These are phyloP conservation scores for Eustoma russellianum DNA, from an alignment of 257 asterid genomes.

Conservation along the genomic window DNA sequence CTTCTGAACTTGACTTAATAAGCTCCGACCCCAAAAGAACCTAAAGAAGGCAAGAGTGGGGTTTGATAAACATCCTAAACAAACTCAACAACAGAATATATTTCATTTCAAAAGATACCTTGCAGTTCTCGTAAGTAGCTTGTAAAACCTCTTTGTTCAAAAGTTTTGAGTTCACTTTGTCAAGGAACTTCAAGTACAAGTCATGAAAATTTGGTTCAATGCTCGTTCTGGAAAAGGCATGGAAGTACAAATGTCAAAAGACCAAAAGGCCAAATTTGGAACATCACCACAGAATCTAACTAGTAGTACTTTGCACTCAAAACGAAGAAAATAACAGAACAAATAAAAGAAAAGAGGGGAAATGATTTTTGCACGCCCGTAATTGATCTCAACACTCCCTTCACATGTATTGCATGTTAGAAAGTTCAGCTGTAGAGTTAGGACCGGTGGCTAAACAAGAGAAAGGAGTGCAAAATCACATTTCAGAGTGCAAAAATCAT, in stretches of 20 bases:
- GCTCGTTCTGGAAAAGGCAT: slow-evolving; percentile 64
- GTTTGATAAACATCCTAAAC: slow-evolving; percentile 7
- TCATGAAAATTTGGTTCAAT: slow-evolving; percentile 96
- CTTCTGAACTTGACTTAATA: slow-evolving; percentile 88
- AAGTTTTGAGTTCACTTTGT: slow-evolving; percentile 71
- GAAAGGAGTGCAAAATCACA: too few relatives aligned
- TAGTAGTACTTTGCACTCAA: background rate
- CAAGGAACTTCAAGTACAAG: slow-evolving; percentile 88
- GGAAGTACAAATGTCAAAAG: slow-evolving; percentile 1
- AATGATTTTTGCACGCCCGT: too few relatives aligned
- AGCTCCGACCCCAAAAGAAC: slow-evolving; percentile 97
- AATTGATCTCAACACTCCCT: too few relatives aligned
- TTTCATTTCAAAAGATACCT: slow-evolving; percentile 34
- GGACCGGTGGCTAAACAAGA: too few relatives aligned
- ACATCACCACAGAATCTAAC: background rate
- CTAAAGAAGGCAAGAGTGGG: slow-evolving; percentile 31
- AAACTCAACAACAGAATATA: background rate
- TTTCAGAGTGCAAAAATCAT: too few relatives aligned
- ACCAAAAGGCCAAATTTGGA: background rate
- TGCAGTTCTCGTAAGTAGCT: slow-evolving; percentile 98
- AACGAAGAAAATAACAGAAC: too few relatives aligned
- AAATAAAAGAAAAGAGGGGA: too few relatives aligned
- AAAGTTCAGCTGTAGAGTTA: too few relatives aligned
- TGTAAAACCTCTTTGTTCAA: slow-evolving; percentile 64
- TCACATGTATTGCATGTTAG: too few relatives aligned